A percentile compares a stretch with the other conserved stretches of the same genome.
Evolutionary conservation across 169 alveolate genomes (phyloP).

Genomic region (Plasmodium adleri): DNA sequence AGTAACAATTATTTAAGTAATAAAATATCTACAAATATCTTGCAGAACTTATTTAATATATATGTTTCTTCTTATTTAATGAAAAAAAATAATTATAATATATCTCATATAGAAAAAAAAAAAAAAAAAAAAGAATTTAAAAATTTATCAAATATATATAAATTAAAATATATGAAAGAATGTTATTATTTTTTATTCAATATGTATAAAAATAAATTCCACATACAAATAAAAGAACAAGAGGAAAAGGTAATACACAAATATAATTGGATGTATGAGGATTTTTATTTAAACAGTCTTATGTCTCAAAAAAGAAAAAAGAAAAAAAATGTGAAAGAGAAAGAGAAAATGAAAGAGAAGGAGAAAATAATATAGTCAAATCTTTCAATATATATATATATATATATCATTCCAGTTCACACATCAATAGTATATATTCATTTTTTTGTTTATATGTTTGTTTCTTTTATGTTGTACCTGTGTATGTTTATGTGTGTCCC

Average conservation of each 20-base stretch:
- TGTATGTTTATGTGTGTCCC: background rate
- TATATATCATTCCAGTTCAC: background rate
- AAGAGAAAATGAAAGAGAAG: background rate
- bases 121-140: slow-evolving; percentile 21
- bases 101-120: background rate
- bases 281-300: background rate
- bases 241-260: slow-evolving; percentile 44
- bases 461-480: background rate
- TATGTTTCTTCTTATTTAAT: slow-evolving; percentile 64
- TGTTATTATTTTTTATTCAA: slow-evolving; percentile 37
- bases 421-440: background rate
- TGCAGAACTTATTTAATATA: slow-evolving; percentile 53
- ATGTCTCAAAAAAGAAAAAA: slow-evolving; percentile 2
- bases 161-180: slow-evolving; percentile 14
- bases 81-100: slow-evolving; percentile 18
- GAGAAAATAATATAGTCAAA: background rate
- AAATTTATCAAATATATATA: slow-evolving; percentile 17
- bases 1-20: slow-evolving; percentile 7
- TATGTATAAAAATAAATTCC: slow-evolving; percentile 37
- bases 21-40: slow-evolving; percentile 18
- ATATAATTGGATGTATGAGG: slow-evolving; percentile 38
- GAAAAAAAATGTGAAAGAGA: background rate
- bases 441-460: background rate
- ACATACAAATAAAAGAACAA: slow-evolving; percentile 7
- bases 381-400: too few species aligned